Evolutionary conservation across 257 asterid genomes (phyloP), one percentile per base, ranked within the genome.

Genomic region (Penstemon barbatus): DNA sequence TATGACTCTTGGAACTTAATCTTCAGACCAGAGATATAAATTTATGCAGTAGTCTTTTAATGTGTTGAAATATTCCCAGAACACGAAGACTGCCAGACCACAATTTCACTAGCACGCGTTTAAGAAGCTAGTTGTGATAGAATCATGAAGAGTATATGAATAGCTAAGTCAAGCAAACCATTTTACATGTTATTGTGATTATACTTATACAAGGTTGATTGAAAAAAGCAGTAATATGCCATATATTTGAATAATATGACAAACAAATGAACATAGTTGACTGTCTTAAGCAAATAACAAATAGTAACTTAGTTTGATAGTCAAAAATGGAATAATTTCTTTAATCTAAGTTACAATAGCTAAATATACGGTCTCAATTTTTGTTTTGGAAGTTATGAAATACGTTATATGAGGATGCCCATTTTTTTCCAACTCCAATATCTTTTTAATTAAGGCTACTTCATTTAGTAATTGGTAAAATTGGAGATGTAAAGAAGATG

Each of bases 401-500:
- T 25, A 1, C 33, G 2, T 25, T 25, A 25, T 1, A 25, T 25
- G 33, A 25, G 33, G 33, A 25, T 25, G 33, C 33, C 33, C 33
- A 25, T 25, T 25, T 25, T 25, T 25, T 25, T 25, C 33, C 33
- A 25, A 25, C 33, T 25, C 33, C 33, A 25, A 1, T 25, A 25
- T 25, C 33, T 25, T 25, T 25, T 25, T 25, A 1, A 25, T 25
- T 25, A 25, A 18, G 54, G 19, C 8, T 44, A 48, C 57, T 49
- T 42, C 1, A 6, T 56, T 52, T 18, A n/a, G 41, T 19, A 12
- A 18, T 13, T 57, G 62, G 33, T 25, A 25, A 57, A 11, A 36
- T 66, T 36, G 61, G 56, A 57, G 68, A 57, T 54, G 61, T 52
- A 70, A 8, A 65, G 40, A 55, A 57, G 53, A 63, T 66, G 55